phyloP scores from a whole-genome alignment of 805 yeast genomes.

The Candida vaughaniae region DNA sequence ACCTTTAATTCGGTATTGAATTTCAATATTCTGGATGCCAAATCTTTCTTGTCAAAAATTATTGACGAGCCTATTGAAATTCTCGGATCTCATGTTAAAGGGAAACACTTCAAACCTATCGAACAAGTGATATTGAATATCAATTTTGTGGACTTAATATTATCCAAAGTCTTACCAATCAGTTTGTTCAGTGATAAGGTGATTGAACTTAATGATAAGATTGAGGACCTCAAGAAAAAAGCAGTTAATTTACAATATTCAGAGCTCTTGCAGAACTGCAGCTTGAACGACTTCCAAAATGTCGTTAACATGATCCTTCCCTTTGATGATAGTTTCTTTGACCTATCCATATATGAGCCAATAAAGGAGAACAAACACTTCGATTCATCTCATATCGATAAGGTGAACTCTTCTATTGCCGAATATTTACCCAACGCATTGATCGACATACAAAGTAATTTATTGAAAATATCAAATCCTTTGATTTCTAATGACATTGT shows the following conservation, averaged over 20 bases:
- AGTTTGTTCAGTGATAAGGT: slow-evolving; percentile 38
- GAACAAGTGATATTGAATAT: slow-evolving; percentile 47
- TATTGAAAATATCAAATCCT: slow-evolving; percentile 63
- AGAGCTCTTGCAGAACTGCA: slow-evolving; percentile 49
- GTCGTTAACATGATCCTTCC: slow-evolving; percentile 73
- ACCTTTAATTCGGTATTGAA: slow-evolving; percentile 41
- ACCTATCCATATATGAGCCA: slow-evolving; percentile 64
- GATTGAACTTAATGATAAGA: slow-evolving; percentile 29
- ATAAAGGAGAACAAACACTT: slow-evolving; percentile 61
- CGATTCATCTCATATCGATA: slow-evolving; percentile 41
- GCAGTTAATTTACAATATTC: slow-evolving; percentile 48
- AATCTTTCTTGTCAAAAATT: slow-evolving; percentile 38
- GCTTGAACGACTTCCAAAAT: slow-evolving; percentile 58
- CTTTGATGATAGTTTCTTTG: slow-evolving; percentile 54
- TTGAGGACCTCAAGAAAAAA: slow-evolving; percentile 35
- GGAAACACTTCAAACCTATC: slow-evolving; percentile 26
- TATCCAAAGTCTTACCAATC: slow-evolving; percentile 52
- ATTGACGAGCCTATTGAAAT: slow-evolving; percentile 48
- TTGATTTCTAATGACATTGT: slow-evolving; percentile 55
- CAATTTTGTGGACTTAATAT: slow-evolving; percentile 61
- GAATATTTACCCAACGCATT: slow-evolving; percentile 59
- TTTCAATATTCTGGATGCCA: slow-evolving; percentile 33
- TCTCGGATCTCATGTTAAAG: slow-evolving; percentile 30
- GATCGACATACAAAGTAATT: slow-evolving; percentile 55
- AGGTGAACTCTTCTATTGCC: slow-evolving; percentile 46